Percentiles rank a stretch among this genome's conserved stretches.
phyloP scores from a whole-genome alignment of 164 flowering plant species.

The Cinnamomum micranthum region DNA sequence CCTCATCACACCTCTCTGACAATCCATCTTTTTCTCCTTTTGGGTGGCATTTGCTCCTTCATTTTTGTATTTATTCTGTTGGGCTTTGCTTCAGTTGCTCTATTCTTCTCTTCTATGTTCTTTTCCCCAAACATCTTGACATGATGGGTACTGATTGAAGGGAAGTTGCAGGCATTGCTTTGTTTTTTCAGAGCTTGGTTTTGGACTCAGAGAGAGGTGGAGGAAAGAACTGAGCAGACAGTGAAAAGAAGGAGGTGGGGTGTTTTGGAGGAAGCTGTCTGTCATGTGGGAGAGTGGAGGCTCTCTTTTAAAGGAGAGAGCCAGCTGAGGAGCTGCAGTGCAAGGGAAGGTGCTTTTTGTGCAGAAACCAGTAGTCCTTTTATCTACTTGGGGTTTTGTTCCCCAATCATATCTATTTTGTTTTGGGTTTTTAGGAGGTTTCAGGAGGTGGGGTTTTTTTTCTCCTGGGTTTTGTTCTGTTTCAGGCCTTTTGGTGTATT shows the following conservation, averaged over 20 bases:
- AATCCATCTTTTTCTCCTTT: neutral
- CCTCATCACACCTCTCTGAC: constrained; percentile 7
- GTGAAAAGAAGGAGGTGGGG: constrained; percentile 15
- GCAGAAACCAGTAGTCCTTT: constrained; percentile 5
- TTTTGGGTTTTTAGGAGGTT: neutral
- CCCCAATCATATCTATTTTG: neutral
- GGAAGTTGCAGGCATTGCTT: constrained; percentile 16
- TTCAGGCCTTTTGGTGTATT: neutral
- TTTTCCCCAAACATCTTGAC: constrained; percentile 19
- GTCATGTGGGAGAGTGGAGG: constrained; percentile 64
- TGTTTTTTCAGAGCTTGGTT: constrained; percentile 4
- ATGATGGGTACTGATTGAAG: constrained; percentile 29
- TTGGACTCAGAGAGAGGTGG: neutral
- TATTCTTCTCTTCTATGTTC: neutral
- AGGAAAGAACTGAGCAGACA: neutral
- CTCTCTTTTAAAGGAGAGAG: constrained; percentile 67
- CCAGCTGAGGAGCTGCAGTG: constrained; percentile 30
- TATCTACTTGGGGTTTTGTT: neutral
- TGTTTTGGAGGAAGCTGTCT: neutral
- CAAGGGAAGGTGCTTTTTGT: constrained; percentile 5
- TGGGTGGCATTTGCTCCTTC: neutral
- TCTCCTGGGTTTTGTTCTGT: neutral
- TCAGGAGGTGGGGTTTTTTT: neutral
- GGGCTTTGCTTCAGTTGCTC: neutral
- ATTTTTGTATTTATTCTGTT: neutral